These are phyloP conservation scores for Puccinia polysora DNA, from an alignment of 1,284 basidiomycete genomes.

Conservation along the genomic window DNA sequence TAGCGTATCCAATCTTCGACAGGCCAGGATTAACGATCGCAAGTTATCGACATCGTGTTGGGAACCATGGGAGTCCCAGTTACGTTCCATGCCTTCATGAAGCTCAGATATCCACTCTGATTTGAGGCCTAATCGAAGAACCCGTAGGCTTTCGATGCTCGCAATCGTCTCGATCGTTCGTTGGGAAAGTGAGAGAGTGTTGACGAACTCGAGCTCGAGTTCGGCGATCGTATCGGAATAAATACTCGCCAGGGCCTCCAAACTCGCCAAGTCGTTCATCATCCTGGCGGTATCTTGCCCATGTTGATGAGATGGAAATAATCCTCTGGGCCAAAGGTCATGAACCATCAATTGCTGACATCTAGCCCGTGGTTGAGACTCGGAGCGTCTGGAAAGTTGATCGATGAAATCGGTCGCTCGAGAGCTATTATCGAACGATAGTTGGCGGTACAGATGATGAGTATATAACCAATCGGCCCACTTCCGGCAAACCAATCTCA, in stretches of 20 bases:
- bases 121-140: constrained; percentile 13
- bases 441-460: background rate
- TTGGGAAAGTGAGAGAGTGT: background rate
- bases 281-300: background rate
- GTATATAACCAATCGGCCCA: constrained; percentile 19
- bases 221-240: constrained; percentile 23
- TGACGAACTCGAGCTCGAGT: constrained; percentile 10
- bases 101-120: background rate
- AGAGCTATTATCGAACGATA: background rate
- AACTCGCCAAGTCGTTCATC: background rate
- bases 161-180: constrained; percentile 6
- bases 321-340: background rate
- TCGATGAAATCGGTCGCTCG: background rate
- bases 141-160: constrained; percentile 2
- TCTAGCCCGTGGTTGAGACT: background rate
- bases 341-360: constrained; percentile 4
- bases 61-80: constrained; percentile 2
- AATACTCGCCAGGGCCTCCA: background rate
- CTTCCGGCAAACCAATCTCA: constrained; percentile 25
- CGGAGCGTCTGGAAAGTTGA: background rate
- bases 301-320: background rate
- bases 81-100: background rate
- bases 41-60: constrained; percentile 15
- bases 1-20: constrained; percentile 6
- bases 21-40: background rate